phyloP scores from a whole-genome alignment of 768 basidiomycete genomes.

The Tricholoma hemisulphureum region DNA sequence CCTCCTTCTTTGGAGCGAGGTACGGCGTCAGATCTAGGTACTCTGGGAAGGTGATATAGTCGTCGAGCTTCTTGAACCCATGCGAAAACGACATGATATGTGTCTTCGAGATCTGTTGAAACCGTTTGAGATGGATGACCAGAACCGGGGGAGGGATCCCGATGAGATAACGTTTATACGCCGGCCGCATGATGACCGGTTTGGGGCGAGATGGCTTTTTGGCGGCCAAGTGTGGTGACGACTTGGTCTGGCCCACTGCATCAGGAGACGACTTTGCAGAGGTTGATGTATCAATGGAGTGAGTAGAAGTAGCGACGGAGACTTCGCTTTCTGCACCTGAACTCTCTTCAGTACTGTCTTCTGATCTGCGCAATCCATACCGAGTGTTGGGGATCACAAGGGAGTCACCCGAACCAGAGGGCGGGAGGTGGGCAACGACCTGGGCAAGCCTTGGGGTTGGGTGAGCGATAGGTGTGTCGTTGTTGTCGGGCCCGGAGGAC shows the following conservation, averaged over 20 bases:
- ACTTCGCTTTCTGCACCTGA: constrained; percentile 45
- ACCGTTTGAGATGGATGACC: constrained; percentile 91
- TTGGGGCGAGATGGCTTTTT: constrained; percentile 36
- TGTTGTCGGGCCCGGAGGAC: constrained; percentile 5
- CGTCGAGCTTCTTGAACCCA: constrained; percentile 87
- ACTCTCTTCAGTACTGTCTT: constrained; percentile 35
- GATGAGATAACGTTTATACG: constrained; percentile 95
- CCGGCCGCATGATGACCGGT: constrained; percentile 75
- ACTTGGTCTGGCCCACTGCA: background rate
- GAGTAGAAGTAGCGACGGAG: constrained; percentile 28
- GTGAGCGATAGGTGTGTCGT: constrained; percentile 6
- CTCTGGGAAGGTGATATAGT: constrained; percentile 89
- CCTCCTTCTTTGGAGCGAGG: constrained; percentile 76
- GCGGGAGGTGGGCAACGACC: constrained; percentile 14
- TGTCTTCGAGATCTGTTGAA: constrained; percentile 78
- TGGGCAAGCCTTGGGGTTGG: constrained; percentile 16
- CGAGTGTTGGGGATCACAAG: constrained; percentile 16
- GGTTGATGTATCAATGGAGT: constrained; percentile 16
- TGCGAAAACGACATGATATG: constrained; percentile 61
- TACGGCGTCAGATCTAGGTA: constrained; percentile 82
- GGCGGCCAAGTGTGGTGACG: background rate
- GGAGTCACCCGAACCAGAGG: constrained; percentile 8
- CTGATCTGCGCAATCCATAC: constrained; percentile 5
- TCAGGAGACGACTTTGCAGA: background rate
- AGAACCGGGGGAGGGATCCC: constrained; percentile 81